Conservation (phyloP, 2,329 filamentous ascomycete species). For the Colletotrichum tamarilloi region DNA sequence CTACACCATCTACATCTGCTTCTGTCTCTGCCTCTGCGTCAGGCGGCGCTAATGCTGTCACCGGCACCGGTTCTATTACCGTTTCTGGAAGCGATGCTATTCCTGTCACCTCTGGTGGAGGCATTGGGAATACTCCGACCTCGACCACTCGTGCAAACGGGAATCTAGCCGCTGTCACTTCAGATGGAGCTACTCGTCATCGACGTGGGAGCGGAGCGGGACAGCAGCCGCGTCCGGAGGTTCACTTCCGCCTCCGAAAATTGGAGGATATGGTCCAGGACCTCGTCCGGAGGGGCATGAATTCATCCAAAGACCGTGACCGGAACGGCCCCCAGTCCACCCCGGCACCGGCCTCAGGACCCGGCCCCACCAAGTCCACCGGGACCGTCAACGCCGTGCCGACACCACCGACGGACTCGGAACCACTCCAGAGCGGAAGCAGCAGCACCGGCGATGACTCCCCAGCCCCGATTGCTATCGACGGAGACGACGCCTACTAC, state of each 20-base stretch:
- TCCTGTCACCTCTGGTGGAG: not conserved
- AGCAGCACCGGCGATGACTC: not conserved
- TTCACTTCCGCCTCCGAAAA: conserved; percentile 51
- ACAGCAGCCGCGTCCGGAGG: conserved; percentile 44
- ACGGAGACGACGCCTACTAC: conserved; percentile 42
- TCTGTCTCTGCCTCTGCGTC: not conserved
- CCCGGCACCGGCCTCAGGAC: not conserved
- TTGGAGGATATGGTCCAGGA: conserved; percentile 55
- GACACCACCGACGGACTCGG: conserved; percentile 25
- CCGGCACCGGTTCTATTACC: not conserved
- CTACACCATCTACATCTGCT: too few relatives aligned
- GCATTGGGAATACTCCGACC: not conserved
- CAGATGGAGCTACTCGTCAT: not conserved
- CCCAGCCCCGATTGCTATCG: not conserved
- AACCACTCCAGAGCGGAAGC: not conserved
- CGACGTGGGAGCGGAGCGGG: not conserved
- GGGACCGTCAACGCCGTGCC: not conserved
- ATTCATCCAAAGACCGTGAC: not conserved
- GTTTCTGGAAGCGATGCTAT: not conserved
- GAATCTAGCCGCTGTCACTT: conserved; percentile 34
- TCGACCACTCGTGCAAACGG: not conserved
- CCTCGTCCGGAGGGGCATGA: conserved; percentile 39
- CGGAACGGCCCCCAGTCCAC: not conserved
- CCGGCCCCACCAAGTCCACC: not conserved
- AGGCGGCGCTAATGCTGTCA: not conserved